phyloP scores from a whole-genome alignment of 2,329 filamentous ascomycete genomes.

The Ceratocystis ficicola region DNA sequence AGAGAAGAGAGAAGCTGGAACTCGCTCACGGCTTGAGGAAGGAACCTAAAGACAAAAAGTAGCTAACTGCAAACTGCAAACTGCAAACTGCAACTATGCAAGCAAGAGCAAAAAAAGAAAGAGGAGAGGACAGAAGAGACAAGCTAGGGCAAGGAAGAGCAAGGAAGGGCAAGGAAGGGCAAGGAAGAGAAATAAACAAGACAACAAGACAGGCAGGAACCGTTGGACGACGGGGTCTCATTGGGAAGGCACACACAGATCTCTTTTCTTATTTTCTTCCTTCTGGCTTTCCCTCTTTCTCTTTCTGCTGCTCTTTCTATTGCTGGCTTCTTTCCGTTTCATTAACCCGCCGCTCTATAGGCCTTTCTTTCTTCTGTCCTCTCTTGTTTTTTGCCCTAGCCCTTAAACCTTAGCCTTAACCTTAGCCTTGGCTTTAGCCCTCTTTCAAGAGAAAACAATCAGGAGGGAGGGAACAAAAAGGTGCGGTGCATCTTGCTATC shows the following conservation, averaged over 20 bases:
- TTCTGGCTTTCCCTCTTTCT: background rate
- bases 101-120: background rate
- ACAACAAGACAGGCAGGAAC: slow-evolving; percentile 8
- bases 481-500: background rate
- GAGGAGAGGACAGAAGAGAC: background rate
- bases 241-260: slow-evolving; percentile 1
- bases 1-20: background rate
- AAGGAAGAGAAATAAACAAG: slow-evolving; percentile 8
- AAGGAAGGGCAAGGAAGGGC: background rate
- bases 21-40: background rate
- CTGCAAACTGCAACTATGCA: background rate
- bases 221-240: slow-evolving; percentile 1
- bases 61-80: background rate
- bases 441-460: background rate
- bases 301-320: background rate
- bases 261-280: background rate
- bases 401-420: no score
- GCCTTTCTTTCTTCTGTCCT: background rate
- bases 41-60: background rate
- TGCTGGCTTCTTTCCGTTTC: background rate
- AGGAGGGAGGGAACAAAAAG: background rate
- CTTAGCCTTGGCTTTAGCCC: no score
- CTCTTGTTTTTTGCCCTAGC: background rate
- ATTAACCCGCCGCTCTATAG: no score
- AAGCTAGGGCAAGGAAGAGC: slow-evolving; percentile 1